Conservation (phyloP, 495 filamentous ascomycete genomes). For the Staphylotrichum tortipilum region DNA sequence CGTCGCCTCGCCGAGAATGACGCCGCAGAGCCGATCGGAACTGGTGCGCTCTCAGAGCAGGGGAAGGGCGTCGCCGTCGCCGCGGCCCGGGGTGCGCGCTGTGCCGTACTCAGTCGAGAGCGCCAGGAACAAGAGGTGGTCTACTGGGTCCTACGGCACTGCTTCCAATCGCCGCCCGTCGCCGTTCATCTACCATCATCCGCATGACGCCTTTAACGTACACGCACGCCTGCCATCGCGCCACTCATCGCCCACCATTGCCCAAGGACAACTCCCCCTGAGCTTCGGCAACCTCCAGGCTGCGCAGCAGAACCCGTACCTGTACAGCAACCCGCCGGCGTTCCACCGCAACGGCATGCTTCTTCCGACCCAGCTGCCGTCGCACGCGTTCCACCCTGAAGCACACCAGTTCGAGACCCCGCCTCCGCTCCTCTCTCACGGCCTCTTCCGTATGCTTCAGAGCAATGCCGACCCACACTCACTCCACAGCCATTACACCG, state of each 20-base stretch:
- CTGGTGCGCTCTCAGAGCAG: slow-evolving; percentile 50
- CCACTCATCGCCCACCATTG: slow-evolving; percentile 48
- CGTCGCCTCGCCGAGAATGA: slow-evolving; percentile 52
- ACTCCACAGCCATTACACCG: slow-evolving; percentile 52
- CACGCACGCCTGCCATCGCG: slow-evolving; percentile 38
- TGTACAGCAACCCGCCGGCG: slow-evolving; percentile 38
- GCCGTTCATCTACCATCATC: slow-evolving; percentile 46
- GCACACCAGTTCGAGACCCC: slow-evolving; percentile 44
- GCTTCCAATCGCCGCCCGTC: slow-evolving; percentile 43
- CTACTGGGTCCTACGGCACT: slow-evolving; percentile 55
- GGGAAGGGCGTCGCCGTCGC: slow-evolving; percentile 56
- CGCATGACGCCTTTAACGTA: slow-evolving; percentile 41
- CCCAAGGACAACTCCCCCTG: slow-evolving; percentile 42
- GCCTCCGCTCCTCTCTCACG: slow-evolving; percentile 52
- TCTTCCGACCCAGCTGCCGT: slow-evolving; percentile 37
- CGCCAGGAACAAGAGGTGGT: slow-evolving; percentile 60
- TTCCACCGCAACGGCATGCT: slow-evolving; percentile 41
- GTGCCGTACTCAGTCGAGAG: slow-evolving; percentile 55
- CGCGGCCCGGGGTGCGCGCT: slow-evolving; percentile 53
- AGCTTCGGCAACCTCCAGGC: slow-evolving; percentile 47
- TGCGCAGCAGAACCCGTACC: slow-evolving; percentile 43
- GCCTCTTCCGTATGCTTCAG: slow-evolving; percentile 58
- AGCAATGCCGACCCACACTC: slow-evolving; percentile 58
- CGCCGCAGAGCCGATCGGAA: slow-evolving; percentile 46
- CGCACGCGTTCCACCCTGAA: slow-evolving; percentile 39